Conservation (phyloP, 352 stramenopile species). For the Phytophthora rubi region DNA sequence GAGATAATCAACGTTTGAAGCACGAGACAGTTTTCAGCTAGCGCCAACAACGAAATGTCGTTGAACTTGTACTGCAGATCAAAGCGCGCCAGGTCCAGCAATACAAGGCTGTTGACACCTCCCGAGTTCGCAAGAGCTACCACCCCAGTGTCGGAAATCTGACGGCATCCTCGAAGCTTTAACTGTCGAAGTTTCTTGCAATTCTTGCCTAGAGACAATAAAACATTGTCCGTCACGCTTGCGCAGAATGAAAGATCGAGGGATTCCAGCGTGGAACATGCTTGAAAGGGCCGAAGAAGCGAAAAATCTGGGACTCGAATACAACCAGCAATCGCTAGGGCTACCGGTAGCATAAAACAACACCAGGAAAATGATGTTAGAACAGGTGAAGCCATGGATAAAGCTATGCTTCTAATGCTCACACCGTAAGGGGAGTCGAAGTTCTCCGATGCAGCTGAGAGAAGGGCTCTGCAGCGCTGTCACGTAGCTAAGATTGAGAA, state of each 20-base stretch:
- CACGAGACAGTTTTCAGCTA: conserved; percentile 65
- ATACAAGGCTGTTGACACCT: conserved; percentile 60
- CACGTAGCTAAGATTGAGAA: conserved; percentile 65
- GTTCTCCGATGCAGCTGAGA: conserved; percentile 65
- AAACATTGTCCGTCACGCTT: conserved; percentile 79
- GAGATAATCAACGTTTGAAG: conserved; percentile 65
- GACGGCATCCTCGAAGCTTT: conserved; percentile 81
- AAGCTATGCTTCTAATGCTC: conserved; percentile 17
- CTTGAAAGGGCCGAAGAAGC: conserved; percentile 82
- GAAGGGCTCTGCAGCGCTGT: conserved; percentile 52
- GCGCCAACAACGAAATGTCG: conserved; percentile 89
- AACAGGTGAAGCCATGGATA: background rate
- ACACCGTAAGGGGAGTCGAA: conserved; percentile 60
- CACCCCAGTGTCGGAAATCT: conserved; percentile 88
- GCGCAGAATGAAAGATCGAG: conserved; percentile 87
- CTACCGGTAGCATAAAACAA: conserved; percentile 28
- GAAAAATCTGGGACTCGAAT: conserved; percentile 76
- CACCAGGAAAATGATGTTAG: conserved; percentile 1
- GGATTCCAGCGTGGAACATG: conserved; percentile 65
- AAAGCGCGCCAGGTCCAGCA: conserved; percentile 86
- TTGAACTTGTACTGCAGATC: conserved; percentile 93
- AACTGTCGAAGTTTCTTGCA: conserved; percentile 70
- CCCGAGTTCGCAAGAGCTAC: conserved; percentile 72
- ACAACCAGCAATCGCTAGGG: conserved; percentile 77
- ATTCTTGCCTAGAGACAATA: conserved; percentile 71